A percentile compares a stretch with the other conserved stretches of the same genome.
Evolutionary conservation across 1,139 yeast genomes (phyloP).

Genomic region (Debaryomycetaceae sp.): DNA sequence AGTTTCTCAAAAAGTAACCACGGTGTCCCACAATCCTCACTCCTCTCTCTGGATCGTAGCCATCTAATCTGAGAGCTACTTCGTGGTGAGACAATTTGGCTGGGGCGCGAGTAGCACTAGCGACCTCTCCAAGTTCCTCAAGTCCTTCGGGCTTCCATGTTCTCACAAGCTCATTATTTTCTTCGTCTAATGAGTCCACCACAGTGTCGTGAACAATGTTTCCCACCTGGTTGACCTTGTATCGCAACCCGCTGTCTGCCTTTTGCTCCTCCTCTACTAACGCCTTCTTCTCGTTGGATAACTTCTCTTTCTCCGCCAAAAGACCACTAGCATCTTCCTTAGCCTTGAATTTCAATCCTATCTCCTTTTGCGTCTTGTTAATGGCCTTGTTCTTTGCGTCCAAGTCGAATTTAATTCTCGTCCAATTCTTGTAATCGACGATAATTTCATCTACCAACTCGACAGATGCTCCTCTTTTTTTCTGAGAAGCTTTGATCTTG

Average conservation of each 20-base stretch:
- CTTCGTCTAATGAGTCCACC: slow-evolving; percentile 85
- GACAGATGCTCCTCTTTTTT: slow-evolving; percentile 90
- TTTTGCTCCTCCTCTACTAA: slow-evolving; percentile 68
- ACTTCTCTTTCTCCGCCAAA: slow-evolving; percentile 72
- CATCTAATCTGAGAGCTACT: slow-evolving; percentile 88
- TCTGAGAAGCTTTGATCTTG: slow-evolving; percentile 79
- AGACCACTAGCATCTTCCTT: slow-evolving; percentile 92
- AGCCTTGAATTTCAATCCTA: slow-evolving; percentile 87
- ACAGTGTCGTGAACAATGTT: slow-evolving; percentile 92
- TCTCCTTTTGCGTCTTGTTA: slow-evolving; percentile 86
- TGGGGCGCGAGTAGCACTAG: slow-evolving; percentile 69
- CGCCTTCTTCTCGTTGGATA: slow-evolving; percentile 66
- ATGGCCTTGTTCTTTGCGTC: slow-evolving; percentile 86
- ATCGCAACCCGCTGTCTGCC: slow-evolving; percentile 71
- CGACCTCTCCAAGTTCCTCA: slow-evolving; percentile 55
- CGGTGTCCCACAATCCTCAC: slow-evolving; percentile 97
- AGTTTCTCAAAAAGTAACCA: slow-evolving; percentile 92
- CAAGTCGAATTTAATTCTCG: slow-evolving; percentile 83
- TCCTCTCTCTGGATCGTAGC: slow-evolving; percentile 99
- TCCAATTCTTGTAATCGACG: slow-evolving; percentile 88
- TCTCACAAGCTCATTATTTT: slow-evolving; percentile 79
- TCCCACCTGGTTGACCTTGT: slow-evolving; percentile 86
- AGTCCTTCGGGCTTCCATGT: slow-evolving; percentile 76
- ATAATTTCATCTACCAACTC: slow-evolving; percentile 96
- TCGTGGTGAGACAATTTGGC: slow-evolving; percentile 94